Conservation (phyloP, 1,284 basidiomycete species). For the Rhodotorula glutinis region DNA sequence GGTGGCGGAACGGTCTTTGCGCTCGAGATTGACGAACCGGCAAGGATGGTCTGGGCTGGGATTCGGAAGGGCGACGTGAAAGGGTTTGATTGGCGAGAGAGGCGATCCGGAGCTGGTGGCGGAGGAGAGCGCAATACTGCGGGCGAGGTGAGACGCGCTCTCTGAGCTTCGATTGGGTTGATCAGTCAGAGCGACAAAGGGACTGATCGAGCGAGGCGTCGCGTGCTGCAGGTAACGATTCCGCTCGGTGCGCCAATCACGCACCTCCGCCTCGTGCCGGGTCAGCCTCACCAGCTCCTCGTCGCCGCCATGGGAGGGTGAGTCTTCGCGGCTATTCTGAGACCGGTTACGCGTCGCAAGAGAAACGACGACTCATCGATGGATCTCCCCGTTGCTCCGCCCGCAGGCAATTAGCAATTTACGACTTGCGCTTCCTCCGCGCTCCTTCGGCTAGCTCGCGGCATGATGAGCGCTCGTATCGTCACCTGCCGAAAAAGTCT, state of each 20-base stretch:
- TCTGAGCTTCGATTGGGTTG: too few relatives aligned
- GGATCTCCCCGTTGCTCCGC: rapidly evolving
- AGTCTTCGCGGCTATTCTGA: too few relatives aligned
- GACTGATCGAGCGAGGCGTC: not conserved
- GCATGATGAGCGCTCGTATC: too few relatives aligned
- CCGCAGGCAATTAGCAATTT: conserved; percentile 16
- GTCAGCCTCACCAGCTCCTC: conserved; percentile 10
- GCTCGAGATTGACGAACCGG: conserved; percentile 27
- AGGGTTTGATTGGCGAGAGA: conserved; percentile 24
- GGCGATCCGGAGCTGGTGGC: not conserved
- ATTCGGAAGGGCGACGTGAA: conserved; percentile 23
- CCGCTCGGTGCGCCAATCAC: conserved; percentile 16
- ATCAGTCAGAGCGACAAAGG: too few relatives aligned
- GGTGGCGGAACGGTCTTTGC: conserved; percentile 38
- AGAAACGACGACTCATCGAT: too few relatives aligned
- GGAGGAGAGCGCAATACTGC: not conserved
- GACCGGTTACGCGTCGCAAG: too few relatives aligned
- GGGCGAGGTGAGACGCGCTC: conserved; percentile 14
- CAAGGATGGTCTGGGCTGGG: conserved; percentile 35
- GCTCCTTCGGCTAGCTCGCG: not conserved
- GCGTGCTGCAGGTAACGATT: conserved; percentile 14
- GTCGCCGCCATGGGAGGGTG: conserved; percentile 29
- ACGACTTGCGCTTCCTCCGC: conserved; percentile 29
- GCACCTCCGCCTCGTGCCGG: conserved; percentile 9
- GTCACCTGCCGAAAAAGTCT: not conserved